Evolutionary conservation across 2,329 filamentous ascomycete genomes (phyloP).

Genomic region (Xylaria sp.): DNA sequence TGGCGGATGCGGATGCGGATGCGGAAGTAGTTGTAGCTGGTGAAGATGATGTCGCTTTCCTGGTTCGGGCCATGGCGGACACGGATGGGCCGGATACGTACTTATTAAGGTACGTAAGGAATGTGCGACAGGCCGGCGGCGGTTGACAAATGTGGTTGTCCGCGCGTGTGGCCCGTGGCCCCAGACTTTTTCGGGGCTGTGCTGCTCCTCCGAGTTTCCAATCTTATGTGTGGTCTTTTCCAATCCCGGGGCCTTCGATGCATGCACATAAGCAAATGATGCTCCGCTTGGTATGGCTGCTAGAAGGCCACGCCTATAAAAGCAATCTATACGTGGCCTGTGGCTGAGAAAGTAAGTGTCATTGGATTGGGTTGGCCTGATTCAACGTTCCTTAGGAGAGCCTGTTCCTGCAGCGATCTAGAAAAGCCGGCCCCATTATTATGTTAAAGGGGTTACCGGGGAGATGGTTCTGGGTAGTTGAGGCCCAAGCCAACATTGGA

Average conservation of each 20-base stretch:
- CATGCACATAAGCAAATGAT: no score
- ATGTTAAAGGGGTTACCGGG: background rate
- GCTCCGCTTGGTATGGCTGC: no score
- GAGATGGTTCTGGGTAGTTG: no score
- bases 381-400: background rate
- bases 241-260: no score
- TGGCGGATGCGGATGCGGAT: slow-evolving; percentile 9
- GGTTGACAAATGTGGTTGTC: background rate
- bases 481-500: no score
- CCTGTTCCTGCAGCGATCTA: background rate
- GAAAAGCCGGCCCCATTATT: background rate
- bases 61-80: slow-evolving; percentile 21
- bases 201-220: no score
- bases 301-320: no score
- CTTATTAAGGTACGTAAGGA: slow-evolving; percentile 1
- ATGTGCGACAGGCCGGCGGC: no score
- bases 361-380: background rate
- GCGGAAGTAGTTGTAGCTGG: slow-evolving; percentile 8
- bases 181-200: no score
- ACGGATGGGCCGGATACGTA: slow-evolving; percentile 8
- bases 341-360: background rate
- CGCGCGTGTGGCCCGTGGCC: background rate
- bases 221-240: no score
- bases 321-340: background rate
- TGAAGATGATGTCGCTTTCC: slow-evolving; percentile 12